Evolutionary conservation across 495 filamentous ascomycete genomes (phyloP).

Genomic region (Podospora pseudocomata): DNA sequence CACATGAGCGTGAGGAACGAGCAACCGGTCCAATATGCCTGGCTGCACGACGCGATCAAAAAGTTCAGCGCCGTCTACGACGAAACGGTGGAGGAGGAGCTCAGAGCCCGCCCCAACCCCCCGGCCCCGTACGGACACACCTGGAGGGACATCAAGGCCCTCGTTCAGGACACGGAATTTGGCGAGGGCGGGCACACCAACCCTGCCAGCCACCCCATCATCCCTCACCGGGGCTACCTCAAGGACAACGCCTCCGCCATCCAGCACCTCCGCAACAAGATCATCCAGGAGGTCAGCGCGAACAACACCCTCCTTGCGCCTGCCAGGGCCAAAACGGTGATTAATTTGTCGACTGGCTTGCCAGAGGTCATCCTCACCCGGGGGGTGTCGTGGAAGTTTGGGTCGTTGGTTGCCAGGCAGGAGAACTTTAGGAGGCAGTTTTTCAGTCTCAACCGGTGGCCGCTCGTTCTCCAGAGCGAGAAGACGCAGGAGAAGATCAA

Average conservation of each 20-base stretch:
- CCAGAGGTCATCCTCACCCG: constrained; percentile 7
- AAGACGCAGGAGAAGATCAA: not conserved
- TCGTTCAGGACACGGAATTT: not conserved
- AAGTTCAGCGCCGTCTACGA: not conserved
- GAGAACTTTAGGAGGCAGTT: constrained; percentile 11
- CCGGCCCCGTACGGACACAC: not conserved
- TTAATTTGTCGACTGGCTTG: not conserved
- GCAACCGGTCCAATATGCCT: not conserved
- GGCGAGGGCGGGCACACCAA: not conserved
- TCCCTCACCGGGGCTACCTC: not conserved
- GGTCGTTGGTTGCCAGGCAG: constrained; percentile 2
- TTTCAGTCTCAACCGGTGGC: constrained; percentile 30
- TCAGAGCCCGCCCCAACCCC: not conserved
- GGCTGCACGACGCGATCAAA: not conserved
- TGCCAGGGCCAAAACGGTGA: constrained; percentile 9
- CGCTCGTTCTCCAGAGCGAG: constrained; percentile 16
- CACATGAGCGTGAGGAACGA: not conserved
- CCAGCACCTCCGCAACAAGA: constrained; percentile 12
- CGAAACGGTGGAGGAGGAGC: not conserved
- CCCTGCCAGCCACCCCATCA: not conserved
- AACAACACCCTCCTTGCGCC: constrained; percentile 30
- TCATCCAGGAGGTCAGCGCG: constrained; percentile 26
- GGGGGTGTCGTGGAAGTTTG: constrained; percentile 29
- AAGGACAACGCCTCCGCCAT: not conserved
- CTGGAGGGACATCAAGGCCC: not conserved